Evolutionary conservation across 805 yeast genomes (phyloP).

Genomic region (Candida alai): DNA sequence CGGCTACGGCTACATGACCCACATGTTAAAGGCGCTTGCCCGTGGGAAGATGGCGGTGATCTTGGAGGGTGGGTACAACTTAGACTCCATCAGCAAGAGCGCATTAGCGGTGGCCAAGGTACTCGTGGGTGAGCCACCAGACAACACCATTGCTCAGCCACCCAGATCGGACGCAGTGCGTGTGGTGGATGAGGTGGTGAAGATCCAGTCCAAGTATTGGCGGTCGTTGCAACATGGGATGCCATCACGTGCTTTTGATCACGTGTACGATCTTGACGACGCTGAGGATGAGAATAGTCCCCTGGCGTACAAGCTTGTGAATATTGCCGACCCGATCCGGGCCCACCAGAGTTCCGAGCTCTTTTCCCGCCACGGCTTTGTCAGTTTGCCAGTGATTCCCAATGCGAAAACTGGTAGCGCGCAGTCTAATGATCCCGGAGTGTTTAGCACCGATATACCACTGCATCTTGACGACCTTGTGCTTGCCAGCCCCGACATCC

Average conservation of each 20-base stretch:
- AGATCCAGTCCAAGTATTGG: conserved; percentile 85
- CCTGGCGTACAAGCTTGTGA: conserved; percentile 34
- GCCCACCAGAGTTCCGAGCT: conserved; percentile 60
- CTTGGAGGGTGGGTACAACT: conserved; percentile 94
- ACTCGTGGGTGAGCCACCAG: conserved; percentile 93
- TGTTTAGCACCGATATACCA: conserved; percentile 41
- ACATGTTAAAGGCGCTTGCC: conserved; percentile 81
- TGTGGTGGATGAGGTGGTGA: conserved; percentile 75
- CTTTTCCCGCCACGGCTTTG: conserved; percentile 52
- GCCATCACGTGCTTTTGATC: conserved; percentile 37
- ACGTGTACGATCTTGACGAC: conserved; percentile 33
- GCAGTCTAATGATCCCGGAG: conserved; percentile 15
- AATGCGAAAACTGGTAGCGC: conserved; percentile 4
- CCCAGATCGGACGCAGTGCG: conserved; percentile 78
- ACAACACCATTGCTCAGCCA: conserved; percentile 55
- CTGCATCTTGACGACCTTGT: conserved; percentile 58
- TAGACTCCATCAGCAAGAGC: conserved; percentile 84
- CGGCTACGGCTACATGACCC: conserved; percentile 96
- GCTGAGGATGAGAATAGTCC: conserved; percentile 12
- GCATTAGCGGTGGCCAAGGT: conserved; percentile 92
- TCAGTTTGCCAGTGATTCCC: conserved; percentile 59
- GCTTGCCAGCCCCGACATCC: conserved; percentile 67
- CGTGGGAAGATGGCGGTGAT: conserved; percentile 85
- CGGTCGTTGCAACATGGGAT: conserved; percentile 62
- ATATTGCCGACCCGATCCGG: conserved; percentile 73